These are phyloP conservation scores for Tremella fuciformis DNA, from an alignment of 768 basidiomycete genomes.

Conservation along the genomic window DNA sequence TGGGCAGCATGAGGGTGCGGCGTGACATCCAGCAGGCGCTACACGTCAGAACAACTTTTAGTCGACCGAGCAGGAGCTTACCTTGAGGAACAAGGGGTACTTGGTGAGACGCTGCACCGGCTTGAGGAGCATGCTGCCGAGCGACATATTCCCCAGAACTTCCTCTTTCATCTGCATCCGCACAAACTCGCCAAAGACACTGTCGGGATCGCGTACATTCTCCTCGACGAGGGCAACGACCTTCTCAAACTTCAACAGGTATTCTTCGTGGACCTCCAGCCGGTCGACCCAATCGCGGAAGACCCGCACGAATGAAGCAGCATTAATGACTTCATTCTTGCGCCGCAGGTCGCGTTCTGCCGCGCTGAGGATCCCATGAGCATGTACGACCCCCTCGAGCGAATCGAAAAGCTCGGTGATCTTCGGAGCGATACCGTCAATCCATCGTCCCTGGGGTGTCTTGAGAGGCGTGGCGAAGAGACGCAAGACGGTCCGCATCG, in stretches of 20 bases:
- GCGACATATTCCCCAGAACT: constrained; percentile 63
- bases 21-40: constrained; percentile 71
- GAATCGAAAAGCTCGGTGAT: constrained; percentile 76
- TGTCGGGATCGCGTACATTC: constrained; percentile 57
- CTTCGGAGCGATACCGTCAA: constrained; percentile 69
- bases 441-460: constrained; percentile 69
- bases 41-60: constrained; percentile 1
- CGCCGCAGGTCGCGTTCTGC: constrained; percentile 56
- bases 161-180: constrained; percentile 57
- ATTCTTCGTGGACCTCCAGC: constrained; percentile 82
- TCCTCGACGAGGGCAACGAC: constrained; percentile 60
- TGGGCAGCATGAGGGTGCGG: constrained; percentile 70
- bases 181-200: constrained; percentile 83
- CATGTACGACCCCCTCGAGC: constrained; percentile 78
- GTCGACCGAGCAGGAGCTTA: constrained; percentile 52
- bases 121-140: constrained; percentile 69
- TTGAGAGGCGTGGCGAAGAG: constrained; percentile 76
- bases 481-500: constrained; percentile 64
- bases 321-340: constrained; percentile 49
- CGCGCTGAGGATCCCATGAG: constrained; percentile 66
- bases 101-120: constrained; percentile 69
- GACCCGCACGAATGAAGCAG: constrained; percentile 61
- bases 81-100: constrained; percentile 72
- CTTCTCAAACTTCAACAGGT: constrained; percentile 68
- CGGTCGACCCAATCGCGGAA: constrained; percentile 64